These are phyloP conservation scores for Fusarium sp. DNA, from an alignment of 2,329 filamentous ascomycete genomes.

Conservation along the genomic window DNA sequence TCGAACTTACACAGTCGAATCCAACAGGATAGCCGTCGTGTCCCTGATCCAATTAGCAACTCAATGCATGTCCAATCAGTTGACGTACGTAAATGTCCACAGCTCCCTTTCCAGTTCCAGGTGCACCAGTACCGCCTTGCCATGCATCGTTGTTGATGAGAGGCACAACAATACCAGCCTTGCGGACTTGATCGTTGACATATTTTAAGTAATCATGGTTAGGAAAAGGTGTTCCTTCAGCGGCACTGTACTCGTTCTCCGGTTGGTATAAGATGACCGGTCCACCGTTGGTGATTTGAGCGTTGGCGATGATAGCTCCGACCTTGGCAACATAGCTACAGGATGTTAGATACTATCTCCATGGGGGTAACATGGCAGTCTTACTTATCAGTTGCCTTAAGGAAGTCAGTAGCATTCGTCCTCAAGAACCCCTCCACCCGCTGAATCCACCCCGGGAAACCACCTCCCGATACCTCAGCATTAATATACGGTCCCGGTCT, in stretches of 20 bases:
- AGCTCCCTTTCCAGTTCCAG: slow-evolving; percentile 66
- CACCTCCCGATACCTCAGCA: slow-evolving; percentile 79
- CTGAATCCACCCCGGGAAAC: slow-evolving; percentile 84
- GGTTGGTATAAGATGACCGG: slow-evolving; percentile 83
- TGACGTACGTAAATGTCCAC: slow-evolving; percentile 66
- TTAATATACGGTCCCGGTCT: slow-evolving; percentile 81
- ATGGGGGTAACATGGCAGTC: no score
- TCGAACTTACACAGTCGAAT: slow-evolving; percentile 61
- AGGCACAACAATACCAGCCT: slow-evolving; percentile 78
- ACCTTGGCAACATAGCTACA: slow-evolving; percentile 65
- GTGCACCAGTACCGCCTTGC: slow-evolving; percentile 70
- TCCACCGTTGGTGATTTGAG: slow-evolving; percentile 85
- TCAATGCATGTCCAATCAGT: accelerated
- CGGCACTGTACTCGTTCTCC: slow-evolving; percentile 81
- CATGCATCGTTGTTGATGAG: slow-evolving; percentile 79
- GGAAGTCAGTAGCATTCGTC: slow-evolving; percentile 69
- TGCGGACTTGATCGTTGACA: slow-evolving; percentile 73
- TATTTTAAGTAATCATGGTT: slow-evolving; percentile 76
- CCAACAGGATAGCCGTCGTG: slow-evolving; percentile 72
- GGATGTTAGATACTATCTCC: no score
- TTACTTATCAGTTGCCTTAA: slow-evolving; percentile 72
- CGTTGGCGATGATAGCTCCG: slow-evolving; percentile 74
- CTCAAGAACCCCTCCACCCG: slow-evolving; percentile 72
- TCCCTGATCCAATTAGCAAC: slow-evolving; percentile 49
- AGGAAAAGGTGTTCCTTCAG: slow-evolving; percentile 65